phyloP scores from a whole-genome alignment of 129 eudicot genomes.

The Arctium lappa region DNA sequence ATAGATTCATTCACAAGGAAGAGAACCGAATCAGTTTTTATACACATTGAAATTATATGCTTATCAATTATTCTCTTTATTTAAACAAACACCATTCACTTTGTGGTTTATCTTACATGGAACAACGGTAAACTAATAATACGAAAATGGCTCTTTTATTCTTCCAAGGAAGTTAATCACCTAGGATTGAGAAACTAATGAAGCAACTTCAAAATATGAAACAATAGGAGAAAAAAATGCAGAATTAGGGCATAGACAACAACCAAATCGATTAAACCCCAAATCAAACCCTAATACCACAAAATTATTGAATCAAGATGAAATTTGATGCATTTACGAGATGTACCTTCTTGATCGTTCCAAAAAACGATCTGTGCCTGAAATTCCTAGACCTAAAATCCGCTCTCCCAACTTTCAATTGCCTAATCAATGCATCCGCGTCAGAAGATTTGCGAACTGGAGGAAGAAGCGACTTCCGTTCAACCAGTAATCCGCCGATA shows the following conservation, averaged over 20 bases:
- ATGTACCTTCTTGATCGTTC: slow-evolving; percentile 71
- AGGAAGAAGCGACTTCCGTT: slow-evolving; percentile 64
- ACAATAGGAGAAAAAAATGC: no score
- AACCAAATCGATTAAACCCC: no score
- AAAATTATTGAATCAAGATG: not conserved
- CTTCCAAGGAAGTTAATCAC: no score
- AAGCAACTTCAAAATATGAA: no score
- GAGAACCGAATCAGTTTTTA: not conserved
- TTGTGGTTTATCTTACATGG: not conserved
- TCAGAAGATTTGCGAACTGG: slow-evolving; percentile 34
- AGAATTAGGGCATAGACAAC: no score
- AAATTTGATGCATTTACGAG: not conserved
- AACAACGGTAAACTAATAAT: not conserved
- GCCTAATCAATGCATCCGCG: slow-evolving; percentile 35
- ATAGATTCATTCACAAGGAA: no score
- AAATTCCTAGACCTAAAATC: slow-evolving; percentile 48
- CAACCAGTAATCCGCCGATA: slow-evolving; percentile 25
- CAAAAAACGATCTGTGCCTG: slow-evolving; percentile 56
- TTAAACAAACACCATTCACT: not conserved
- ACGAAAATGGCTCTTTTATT: no score
- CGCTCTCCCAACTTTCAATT: slow-evolving; percentile 47
- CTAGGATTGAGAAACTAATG: no score
- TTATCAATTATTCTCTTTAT: not conserved
- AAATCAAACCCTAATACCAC: no score
- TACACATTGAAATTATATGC: not conserved